A percentile compares a stretch with the other conserved stretches of the same genome.
phyloP scores from a whole-genome alignment of 805 yeast species.

The Wickerhamomyces ciferrii region DNA sequence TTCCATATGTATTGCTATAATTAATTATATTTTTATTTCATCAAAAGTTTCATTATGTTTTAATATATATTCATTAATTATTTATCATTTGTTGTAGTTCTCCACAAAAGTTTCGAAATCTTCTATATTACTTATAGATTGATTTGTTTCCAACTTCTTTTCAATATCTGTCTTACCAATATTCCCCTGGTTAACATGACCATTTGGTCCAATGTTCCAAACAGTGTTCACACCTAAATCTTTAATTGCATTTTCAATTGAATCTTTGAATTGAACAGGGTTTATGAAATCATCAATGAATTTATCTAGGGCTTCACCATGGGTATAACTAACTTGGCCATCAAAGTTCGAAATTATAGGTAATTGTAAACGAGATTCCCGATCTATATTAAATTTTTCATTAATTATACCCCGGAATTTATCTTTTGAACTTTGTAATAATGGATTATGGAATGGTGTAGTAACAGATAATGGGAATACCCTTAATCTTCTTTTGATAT shows the following conservation, averaged over 20 bases:
- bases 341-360: constrained; percentile 36
- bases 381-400: constrained; percentile 7
- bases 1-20: too few relatives aligned
- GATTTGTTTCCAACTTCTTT: background rate
- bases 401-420: constrained; percentile 23
- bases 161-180: background rate
- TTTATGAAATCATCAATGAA: constrained; percentile 34
- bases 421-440: constrained; percentile 28
- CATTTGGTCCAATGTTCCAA: constrained; percentile 20
- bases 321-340: constrained; percentile 22
- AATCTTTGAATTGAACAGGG: constrained; percentile 39
- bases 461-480: constrained; percentile 29
- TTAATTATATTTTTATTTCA: background rate
- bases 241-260: constrained; percentile 22
- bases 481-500: constrained; percentile 19
- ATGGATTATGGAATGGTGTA: constrained; percentile 40
- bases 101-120: background rate
- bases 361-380: constrained; percentile 11
- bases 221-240: constrained; percentile 4
- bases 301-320: constrained; percentile 23
- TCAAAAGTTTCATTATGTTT: background rate
- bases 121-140: constrained; percentile 2
- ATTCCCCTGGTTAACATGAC: constrained; percentile 10
- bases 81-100: background rate
- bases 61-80: background rate